These are phyloP conservation scores for Sporothrix dimorphospora DNA, from an alignment of 2,329 filamentous ascomycete species.

Conservation along the genomic window DNA sequence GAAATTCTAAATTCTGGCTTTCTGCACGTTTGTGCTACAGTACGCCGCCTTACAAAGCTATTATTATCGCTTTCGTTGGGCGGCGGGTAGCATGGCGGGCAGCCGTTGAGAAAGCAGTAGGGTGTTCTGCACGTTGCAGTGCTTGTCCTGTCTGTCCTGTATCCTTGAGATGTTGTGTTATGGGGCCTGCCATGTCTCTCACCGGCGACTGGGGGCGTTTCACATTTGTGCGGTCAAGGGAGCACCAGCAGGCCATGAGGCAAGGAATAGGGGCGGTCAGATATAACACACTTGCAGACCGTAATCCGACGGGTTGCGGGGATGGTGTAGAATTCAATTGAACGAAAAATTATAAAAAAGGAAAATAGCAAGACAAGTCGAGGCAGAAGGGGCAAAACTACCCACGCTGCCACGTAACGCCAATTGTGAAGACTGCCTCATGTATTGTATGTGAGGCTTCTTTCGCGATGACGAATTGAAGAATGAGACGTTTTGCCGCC, in stretches of 20 bases:
- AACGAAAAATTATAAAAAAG: too few species aligned
- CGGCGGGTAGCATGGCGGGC: background rate
- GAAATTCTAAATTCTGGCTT: background rate
- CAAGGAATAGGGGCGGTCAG: background rate
- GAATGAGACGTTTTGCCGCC: background rate
- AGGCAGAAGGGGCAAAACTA: too few species aligned
- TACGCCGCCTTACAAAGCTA: background rate
- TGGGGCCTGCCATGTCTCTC: conserved; percentile 1
- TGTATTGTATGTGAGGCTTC: background rate
- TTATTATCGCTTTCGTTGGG: background rate
- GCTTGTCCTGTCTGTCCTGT: background rate
- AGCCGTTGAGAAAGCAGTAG: background rate
- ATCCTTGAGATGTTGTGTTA: background rate
- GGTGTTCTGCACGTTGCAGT: too few species aligned
- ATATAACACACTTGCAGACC: background rate
- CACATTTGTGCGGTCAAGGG: conserved; percentile 1
- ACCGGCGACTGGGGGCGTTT: conserved; percentile 14
- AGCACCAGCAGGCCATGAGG: background rate
- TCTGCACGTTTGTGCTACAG: background rate
- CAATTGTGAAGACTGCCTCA: too few species aligned
- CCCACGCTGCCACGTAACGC: too few species aligned
- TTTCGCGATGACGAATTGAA: background rate
- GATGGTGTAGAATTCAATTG: too few species aligned
- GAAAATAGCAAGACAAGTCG: background rate
- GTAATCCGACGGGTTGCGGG: too few species aligned